Evolutionary conservation across 2,329 filamentous ascomycete species (phyloP).

Genomic region (Fusarium chlamydosporum): DNA sequence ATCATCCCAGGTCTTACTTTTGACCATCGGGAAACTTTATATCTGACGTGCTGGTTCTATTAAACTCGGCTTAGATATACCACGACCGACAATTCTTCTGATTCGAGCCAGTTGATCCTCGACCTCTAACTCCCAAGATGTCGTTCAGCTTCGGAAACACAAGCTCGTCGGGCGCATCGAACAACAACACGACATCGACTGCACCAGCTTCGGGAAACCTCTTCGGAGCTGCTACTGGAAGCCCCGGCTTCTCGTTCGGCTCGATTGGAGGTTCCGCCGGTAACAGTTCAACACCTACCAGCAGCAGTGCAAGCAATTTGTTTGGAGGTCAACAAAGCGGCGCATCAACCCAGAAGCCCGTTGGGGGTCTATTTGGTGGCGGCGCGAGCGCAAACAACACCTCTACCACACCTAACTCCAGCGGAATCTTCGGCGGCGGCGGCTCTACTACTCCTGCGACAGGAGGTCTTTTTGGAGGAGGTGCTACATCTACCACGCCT

Average conservation of each 20-base stretch:
- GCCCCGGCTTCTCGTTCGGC: conserved; percentile 61
- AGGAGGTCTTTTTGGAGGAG: conserved; percentile 46
- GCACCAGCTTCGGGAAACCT: conserved; percentile 59
- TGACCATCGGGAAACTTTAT: conserved; percentile 8
- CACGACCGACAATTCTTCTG: conserved; percentile 33
- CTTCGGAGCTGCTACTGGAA: conserved; percentile 57
- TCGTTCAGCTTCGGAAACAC: conserved; percentile 58
- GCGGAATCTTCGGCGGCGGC: conserved; percentile 47
- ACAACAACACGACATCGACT: conserved; percentile 54
- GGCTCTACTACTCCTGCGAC: conserved; percentile 48
- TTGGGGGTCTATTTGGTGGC: conserved; percentile 47
- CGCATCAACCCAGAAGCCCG: conserved; percentile 49
- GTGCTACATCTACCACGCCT: conserved; percentile 48
- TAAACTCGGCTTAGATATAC: conserved; percentile 15
- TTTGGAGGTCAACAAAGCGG: conserved; percentile 55
- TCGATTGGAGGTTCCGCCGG: conserved; percentile 45
- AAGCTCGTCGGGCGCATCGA: conserved; percentile 54
- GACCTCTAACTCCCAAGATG: conserved; percentile 52
- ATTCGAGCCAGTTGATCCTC: conserved; percentile 44
- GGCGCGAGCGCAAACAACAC: conserved; percentile 44
- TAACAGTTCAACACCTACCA: conserved; percentile 51
- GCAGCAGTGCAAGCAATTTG: conserved; percentile 46
- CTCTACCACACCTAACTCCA: conserved; percentile 36
- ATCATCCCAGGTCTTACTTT: conserved; percentile 23
- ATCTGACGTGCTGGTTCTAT: conserved; percentile 19